Percentiles rank a stretch among this genome's conserved stretches.
phyloP scores from a whole-genome alignment of 257 asterid species.

The Misopates orontium region DNA sequence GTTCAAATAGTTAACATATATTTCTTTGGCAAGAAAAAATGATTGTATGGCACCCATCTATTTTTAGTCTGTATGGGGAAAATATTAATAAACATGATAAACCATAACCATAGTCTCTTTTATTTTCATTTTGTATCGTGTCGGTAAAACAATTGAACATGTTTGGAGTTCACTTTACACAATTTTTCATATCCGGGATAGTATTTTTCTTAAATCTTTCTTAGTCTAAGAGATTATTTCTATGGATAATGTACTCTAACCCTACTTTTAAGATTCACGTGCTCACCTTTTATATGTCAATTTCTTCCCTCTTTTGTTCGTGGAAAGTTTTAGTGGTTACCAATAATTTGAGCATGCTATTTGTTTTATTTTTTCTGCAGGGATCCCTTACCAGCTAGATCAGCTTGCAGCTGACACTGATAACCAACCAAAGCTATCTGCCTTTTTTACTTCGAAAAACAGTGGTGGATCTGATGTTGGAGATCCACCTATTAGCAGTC shows the following conservation, averaged over 20 bases:
- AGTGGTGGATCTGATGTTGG: slow-evolving; percentile 34
- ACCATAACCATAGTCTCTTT: background rate
- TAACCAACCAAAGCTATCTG: slow-evolving; percentile 75
- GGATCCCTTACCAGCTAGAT: slow-evolving; percentile 91
- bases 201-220: background rate
- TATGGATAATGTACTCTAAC: background rate
- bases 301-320: slow-evolving; percentile 19
- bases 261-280: background rate
- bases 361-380: slow-evolving; percentile 40
- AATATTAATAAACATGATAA: background rate
- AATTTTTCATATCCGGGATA: background rate
- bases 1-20: background rate
- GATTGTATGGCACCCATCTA: background rate
- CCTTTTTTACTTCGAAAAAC: slow-evolving; percentile 62
- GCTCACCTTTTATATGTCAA: slow-evolving; percentile 4
- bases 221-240: background rate
- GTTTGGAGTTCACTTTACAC: background rate
- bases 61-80: background rate
- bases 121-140: background rate
- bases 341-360: slow-evolving; percentile 11
- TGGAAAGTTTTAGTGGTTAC: slow-evolving; percentile 4
- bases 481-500: slow-evolving; percentile 36
- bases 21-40: background rate
- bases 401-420: slow-evolving; percentile 61
- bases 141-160: background rate